Base-by-base conservation (phyloP, 2,329 filamentous ascomycete species). In the Coleophoma crateriformis region DNA sequence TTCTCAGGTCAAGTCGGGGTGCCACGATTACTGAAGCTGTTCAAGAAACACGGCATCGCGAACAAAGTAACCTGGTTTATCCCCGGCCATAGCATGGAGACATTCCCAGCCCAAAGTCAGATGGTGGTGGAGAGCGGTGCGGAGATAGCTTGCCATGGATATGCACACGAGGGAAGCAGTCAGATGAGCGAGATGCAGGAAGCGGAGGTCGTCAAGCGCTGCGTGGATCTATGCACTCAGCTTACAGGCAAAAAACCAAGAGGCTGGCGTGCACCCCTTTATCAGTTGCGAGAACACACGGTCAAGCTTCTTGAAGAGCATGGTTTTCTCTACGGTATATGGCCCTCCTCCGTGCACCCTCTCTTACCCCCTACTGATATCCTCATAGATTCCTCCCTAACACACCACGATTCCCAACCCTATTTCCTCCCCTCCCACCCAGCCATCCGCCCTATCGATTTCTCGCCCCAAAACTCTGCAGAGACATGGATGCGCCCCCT, bases 11-110 rank as follows among this genome's bases (percentile, higher is more conserved):
- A 73, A 48, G 76, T 81, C n/a, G 79, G 78, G 33, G 78, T 80
- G 0, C 74, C 74, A 0, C 71, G 78, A 10, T 68, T 82, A 2
- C 65, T 82, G 10, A 74, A 71, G 42, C 65, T 82, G 46, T 76
- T 82, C 58, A 68, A 71, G 33, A 77, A 74, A 56, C 69, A 77
- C 39, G 59, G 63, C 1, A 71, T 82, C 20, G 66, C 75, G 3
- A 68, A 78, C 27, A 75, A 75, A 51, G 69, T 77, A 27, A 81
- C 78, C 3, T 82, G 78, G 79, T 82, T 80, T 57, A 73, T 82
- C 11, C 79, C 79, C 0, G 78, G 79, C 43, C 79, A 83, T 63
- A 77, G 72, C 0, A 69, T 78, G 46, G 79, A 83, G 54, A 79
- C 72, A 10, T 82, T 82, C 53, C 78, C 78, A 0, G 61, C 66